Base-by-base conservation (phyloP, 148 eudicot genomes). In the Drosera capensis region DNA sequence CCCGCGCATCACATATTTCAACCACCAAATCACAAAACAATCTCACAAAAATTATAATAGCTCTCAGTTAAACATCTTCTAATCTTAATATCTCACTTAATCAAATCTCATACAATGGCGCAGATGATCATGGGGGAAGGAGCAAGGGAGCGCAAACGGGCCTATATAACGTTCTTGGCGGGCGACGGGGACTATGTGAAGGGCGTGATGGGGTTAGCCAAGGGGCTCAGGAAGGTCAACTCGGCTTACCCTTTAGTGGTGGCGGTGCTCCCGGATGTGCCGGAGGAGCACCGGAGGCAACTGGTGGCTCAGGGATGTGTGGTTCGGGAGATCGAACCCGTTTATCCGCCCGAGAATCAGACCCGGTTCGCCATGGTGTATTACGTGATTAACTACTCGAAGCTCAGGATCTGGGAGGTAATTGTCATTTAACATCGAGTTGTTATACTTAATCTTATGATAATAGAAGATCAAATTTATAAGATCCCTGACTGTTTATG, bases 391-490 rank as follows among this genome's bases (percentile, higher is more conserved):
- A 84, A 84, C 58, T 84, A 84, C 65, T 84, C 95, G 51, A 84
- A 84, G 50, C 88, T 84, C 31, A 64, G 94, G 1, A 83, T 83
- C 14, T 83, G 88, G 84, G 84, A 81, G 92, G 85, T 77, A 71
- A 2, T 13, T 19, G n/a, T 23, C 20, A 2, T 11, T 34, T 2
- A 4, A 4, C 2, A 11, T 34, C 38, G 9, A 3, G 31, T 28
- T 3, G 9, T 4, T 4, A 28, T 28, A 9, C 31, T 28, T 28
- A 9, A 4, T 28, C 31, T 4, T 9, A 4, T 28, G 4, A 4
- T n/a, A n/a, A n/a, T n/a, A n/a, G n/a, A n/a, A n/a, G 31, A 3
- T 28, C 31, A 3, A 4, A 4, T 28, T 28, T 3, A 28, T 3
- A 28, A 28, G 4, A 9, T 28, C 31, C 9, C 31, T 28, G 4